Conservation (phyloP, 192 early-diverging fungal species). For the Entomortierella chlamydospora region DNA sequence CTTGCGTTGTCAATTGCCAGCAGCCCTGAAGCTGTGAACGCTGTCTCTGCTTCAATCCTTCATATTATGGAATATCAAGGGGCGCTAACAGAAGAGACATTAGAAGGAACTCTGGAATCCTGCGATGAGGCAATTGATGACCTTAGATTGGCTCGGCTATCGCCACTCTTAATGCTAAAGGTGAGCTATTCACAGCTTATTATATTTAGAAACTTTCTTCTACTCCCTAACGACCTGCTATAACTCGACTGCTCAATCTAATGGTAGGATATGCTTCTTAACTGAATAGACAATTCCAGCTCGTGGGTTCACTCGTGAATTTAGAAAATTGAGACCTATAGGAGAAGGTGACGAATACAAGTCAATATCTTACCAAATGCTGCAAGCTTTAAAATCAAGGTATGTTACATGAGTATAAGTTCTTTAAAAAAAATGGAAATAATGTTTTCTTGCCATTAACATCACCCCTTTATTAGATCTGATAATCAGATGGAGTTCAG, state of each 20-base stretch:
- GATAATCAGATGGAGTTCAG: background rate
- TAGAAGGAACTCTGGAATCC: conserved; percentile 21
- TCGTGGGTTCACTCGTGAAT: background rate
- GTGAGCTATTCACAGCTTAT: too few species aligned
- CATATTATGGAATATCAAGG: conserved; percentile 30
- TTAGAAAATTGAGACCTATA: background rate
- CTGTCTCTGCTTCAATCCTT: background rate
- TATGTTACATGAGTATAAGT: background rate
- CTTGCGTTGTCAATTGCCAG: conserved; percentile 10
- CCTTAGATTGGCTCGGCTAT: conserved; percentile 15
- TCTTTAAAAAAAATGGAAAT: background rate
- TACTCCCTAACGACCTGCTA: too few species aligned
- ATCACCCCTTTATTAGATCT: background rate
- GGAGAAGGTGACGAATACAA: too few species aligned
- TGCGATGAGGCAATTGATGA: conserved; percentile 40
- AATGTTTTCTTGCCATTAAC: too few species aligned
- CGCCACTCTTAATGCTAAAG: conserved; percentile 23
- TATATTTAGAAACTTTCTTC: background rate
- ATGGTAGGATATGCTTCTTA: background rate
- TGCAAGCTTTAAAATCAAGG: background rate
- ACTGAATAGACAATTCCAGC: background rate
- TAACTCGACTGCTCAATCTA: background rate
- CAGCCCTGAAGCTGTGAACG: conserved; percentile 3
- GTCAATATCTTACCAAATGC: background rate
- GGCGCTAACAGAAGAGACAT: conserved; percentile 6